Percentiles rank a stretch among this genome's conserved stretches.
Evolutionary conservation across 176 grass and related monocot genomes (phyloP).

Genomic region (Alloteropsis semialata): DNA sequence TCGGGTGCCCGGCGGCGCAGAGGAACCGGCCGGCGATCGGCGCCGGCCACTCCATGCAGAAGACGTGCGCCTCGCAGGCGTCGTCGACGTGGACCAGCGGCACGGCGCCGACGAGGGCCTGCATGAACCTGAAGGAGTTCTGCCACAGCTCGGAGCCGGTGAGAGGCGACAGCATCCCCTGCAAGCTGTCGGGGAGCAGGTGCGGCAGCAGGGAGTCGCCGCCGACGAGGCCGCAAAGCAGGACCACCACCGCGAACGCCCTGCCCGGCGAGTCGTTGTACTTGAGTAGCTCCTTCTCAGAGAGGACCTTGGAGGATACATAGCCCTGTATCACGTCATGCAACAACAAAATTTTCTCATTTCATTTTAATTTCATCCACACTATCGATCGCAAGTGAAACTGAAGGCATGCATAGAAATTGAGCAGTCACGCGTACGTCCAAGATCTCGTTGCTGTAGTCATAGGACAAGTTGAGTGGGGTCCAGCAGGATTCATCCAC

Average conservation of each 20-base stretch:
- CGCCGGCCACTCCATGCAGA: constrained; percentile 49
- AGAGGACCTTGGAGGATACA: neutral
- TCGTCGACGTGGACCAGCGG: constrained; percentile 66
- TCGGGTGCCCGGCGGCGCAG: constrained; percentile 38
- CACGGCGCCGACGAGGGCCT: constrained; percentile 54
- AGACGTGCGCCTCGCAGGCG: constrained; percentile 55
- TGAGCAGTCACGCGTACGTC: too few species aligned
- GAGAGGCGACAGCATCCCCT: constrained; percentile 33
- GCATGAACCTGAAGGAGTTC: constrained; percentile 40
- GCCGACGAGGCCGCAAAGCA: constrained; percentile 43
- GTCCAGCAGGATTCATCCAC: too few species aligned
- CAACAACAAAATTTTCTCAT: too few species aligned
- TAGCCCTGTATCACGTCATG: too few species aligned
- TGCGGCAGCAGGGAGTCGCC: constrained; percentile 49
- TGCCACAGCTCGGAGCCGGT: constrained; percentile 6
- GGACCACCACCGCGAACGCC: constrained; percentile 31
- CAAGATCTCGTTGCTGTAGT: too few species aligned
- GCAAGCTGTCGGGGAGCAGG: constrained; percentile 16
- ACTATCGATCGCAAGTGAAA: too few species aligned
- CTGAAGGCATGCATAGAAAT: too few species aligned
- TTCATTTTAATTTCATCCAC: too few species aligned
- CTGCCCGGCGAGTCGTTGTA: constrained; percentile 38
- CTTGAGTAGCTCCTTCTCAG: constrained; percentile 54
- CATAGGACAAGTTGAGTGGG: too few species aligned
- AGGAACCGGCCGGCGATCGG: constrained; percentile 62